A percentile compares a stretch with the other conserved stretches of the same genome.
Evolutionary conservation across 2,329 filamentous ascomycete genomes (phyloP).

Genomic region (Colletotrichum somersetense): DNA sequence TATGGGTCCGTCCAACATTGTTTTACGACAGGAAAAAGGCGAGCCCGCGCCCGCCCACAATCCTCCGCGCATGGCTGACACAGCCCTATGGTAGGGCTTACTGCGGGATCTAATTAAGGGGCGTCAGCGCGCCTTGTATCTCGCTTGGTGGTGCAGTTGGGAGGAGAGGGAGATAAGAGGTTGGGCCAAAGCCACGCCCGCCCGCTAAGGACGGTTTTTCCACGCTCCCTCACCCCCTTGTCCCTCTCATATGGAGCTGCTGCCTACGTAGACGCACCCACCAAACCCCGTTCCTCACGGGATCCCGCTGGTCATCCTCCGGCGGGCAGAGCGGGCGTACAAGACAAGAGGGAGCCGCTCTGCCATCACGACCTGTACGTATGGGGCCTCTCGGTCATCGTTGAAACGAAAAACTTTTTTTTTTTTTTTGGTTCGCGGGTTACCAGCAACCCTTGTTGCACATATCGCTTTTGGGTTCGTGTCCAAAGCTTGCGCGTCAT

Average conservation of each 20-base stretch:
- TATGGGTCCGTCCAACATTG: not conserved
- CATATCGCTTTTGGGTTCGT: no score
- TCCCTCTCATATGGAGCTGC: not conserved
- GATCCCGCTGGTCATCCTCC: not conserved
- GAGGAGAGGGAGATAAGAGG: not conserved
- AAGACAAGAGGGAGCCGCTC: not conserved
- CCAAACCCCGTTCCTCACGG: not conserved
- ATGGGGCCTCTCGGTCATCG: not conserved
- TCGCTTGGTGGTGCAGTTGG: not conserved
- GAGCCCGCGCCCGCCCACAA: not conserved
- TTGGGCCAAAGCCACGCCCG: not conserved
- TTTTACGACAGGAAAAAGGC: not conserved
- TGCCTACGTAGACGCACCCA: not conserved
- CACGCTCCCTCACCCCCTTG: not conserved
- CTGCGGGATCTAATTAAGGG: not conserved
- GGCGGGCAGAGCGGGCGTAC: not conserved
- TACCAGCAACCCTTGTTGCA: no score
- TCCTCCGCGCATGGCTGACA: not conserved
- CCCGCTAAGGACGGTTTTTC: not conserved
- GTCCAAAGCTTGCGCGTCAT: no score
- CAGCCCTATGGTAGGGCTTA: slow-evolving; percentile 27
- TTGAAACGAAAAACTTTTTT: not conserved
- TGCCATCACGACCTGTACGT: not conserved
- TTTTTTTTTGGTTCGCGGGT: no score
- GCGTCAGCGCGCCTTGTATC: not conserved